Base-by-base conservation (phyloP, 129 eudicot genomes). In the Calendula officinalis region DNA sequence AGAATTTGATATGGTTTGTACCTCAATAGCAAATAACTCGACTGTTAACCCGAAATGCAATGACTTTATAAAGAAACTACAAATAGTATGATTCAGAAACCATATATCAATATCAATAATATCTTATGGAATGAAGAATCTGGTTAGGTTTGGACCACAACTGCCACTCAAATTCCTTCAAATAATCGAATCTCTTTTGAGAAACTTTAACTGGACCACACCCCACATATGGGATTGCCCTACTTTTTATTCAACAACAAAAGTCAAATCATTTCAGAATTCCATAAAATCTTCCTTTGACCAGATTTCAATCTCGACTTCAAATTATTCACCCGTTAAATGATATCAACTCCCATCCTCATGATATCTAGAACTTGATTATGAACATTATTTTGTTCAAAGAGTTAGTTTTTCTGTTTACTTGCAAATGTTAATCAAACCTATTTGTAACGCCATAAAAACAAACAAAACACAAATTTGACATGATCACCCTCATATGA, bases 71-170 rank as follows among this genome's bases (percentile, higher is more conserved):
- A 60, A 15, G 46, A 6, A 60, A 16, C 32, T 60, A 43, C 67
- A 61, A 61, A 42, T 61, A 61, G 35, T 41, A 41, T 43, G 53
- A 61, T 40, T 40, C 49, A 22, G 17, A 51, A 42, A 17, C 30
- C 40, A 34, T 46, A 55, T 37, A 48, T 39, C 59, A 52, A n/a
- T 41, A 53, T 35, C 45, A 57, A 5, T 34, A 27, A 67, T 40
- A 61, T 71, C 69, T 62, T 71, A 40, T 61, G 63, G 63, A 62
- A 61, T 38, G 60, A 70, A 70, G 42, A 47, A 52, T 71, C 49
- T 30, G 69, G 61, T 70, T 41, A 49, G 51, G 62, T 41, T 71
- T 27, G 76, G 76, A 71, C 76, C 76, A 71, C 62, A 52, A 66
- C 70, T 66, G 60, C 49, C 32, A 55, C 64, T 68, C 57, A 68